A percentile compares a stretch with the other conserved stretches of the same genome.
Evolutionary conservation across 208 protist species (phyloP).

Genomic region (Wallacemonas sp.): DNA sequence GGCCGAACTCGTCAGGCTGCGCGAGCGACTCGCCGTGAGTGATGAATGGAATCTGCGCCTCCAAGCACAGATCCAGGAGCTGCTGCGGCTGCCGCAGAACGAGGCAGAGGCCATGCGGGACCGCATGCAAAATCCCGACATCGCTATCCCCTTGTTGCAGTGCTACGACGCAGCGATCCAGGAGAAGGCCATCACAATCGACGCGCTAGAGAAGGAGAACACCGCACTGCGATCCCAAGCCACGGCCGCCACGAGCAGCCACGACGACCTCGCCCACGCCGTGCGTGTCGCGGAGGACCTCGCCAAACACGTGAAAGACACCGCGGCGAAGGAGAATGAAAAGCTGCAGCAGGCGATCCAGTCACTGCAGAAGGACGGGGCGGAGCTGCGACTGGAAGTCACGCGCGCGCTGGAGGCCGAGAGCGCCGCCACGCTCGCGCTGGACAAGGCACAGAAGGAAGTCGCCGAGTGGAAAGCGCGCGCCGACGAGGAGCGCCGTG

Average conservation of each 20-base stretch:
- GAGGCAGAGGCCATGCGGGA: conserved; percentile 60
- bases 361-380: conserved; percentile 8
- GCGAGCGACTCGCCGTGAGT: conserved; percentile 62
- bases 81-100: conserved; percentile 64
- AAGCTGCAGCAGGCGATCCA: conserved; percentile 22
- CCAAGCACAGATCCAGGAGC: conserved; percentile 70
- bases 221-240: conserved; percentile 21
- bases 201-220: conserved; percentile 34
- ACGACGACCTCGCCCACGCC: conserved; percentile 39
- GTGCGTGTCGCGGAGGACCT: conserved; percentile 62
- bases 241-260: conserved; percentile 26
- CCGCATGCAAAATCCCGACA: conserved; percentile 80
- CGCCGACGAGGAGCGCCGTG: conserved; percentile 16
- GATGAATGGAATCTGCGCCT: conserved; percentile 85
- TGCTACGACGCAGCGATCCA: conserved; percentile 85
- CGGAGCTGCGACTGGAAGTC: conserved; percentile 38
- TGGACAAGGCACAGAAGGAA: conserved; percentile 6
- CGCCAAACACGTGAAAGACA: conserved; percentile 42
- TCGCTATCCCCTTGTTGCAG: conserved; percentile 81
- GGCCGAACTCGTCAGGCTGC: conserved; percentile 46
- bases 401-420: conserved; percentile 33
- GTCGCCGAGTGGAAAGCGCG: conserved; percentile 21
- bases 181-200: conserved; percentile 65
- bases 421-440: conserved; percentile 24
- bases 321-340: conserved; percentile 35